Evolutionary conservation across 2,329 filamentous ascomycete species (phyloP), one percentile per base, ranked within the genome.

Genomic region (Sordariomycetes sp.): DNA sequence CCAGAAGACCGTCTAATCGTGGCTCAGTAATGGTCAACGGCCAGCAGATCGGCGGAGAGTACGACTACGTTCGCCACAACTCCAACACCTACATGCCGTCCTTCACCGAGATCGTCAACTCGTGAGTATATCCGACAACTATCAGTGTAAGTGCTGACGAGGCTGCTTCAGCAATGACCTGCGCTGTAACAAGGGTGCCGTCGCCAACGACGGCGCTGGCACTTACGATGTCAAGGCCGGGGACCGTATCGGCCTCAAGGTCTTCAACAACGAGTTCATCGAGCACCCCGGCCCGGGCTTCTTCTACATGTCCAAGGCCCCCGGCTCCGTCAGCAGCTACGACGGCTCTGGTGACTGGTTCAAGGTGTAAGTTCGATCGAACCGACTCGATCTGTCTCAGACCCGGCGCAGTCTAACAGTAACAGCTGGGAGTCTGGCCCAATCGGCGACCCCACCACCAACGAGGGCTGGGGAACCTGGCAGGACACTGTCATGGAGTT

Each of bases 201-300:
- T 8, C 8, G 10, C 27, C 15, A 29, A 29, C 15, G 57, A 36
- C 55, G 57, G 19, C 56, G 58, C 4, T 51, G 49, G 11, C 46
- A 59, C 63, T 6, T 57, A 68, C 44, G 49, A 53, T 3, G 66
- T 70, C 39, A 62, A 62, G 36, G 59, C 66, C 4, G 68, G 68
- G 27, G 58, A 66, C 50, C 60, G 67, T 49, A 47, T 73, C 49
- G 54, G 63, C 45, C 53, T 70, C 58, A 57, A 70, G 61, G 44
- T 72, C 43, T 55, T 66, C 56, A 53, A 68, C 58, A 60, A 63
- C 47, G 58, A 66, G 43, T 47, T 64, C 47, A 61, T 72, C 46
- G 57, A 64, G 52, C 61, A 64, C 43, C 61, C 61, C 6, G 61
- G 61, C 9, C 58, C 61, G 1, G 54, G 59, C 12, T 55, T 56